Evolutionary conservation across 306 rosid genomes (phyloP).

Genomic region (Vigna reflexopilosa): DNA sequence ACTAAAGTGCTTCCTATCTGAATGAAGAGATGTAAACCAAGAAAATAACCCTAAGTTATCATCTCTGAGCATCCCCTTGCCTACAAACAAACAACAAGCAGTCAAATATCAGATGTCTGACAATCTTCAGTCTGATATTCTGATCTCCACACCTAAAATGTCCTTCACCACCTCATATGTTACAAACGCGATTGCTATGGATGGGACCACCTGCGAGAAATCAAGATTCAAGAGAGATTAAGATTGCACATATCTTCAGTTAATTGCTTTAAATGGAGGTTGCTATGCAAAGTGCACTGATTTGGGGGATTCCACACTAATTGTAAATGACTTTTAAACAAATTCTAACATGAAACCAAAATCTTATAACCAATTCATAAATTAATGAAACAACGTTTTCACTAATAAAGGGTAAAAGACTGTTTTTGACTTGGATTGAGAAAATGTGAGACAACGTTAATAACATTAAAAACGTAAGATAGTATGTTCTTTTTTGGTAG

Average conservation of each 20-base stretch:
- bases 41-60: slow-evolving; percentile 57
- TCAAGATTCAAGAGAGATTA: slow-evolving; percentile 18
- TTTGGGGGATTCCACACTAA: neutral
- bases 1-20: slow-evolving; percentile 52
- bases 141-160: slow-evolving; percentile 86
- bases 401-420: neutral
- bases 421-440: neutral
- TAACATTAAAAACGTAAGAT: neutral
- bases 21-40: slow-evolving; percentile 42
- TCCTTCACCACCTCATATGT: slow-evolving; percentile 90
- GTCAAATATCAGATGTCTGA: slow-evolving; percentile 36
- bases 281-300: slow-evolving; percentile 10
- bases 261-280: slow-evolving; percentile 6
- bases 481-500: neutral
- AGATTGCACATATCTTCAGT: slow-evolving; percentile 12
- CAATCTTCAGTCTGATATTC: slow-evolving; percentile 76
- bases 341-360: slow-evolving; percentile 11
- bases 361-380: neutral
- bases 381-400: neutral
- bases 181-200: slow-evolving; percentile 89
- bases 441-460: neutral
- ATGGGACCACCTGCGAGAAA: slow-evolving; percentile 86
- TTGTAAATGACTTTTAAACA: neutral
- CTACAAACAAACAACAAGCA: slow-evolving; percentile 58
- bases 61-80: slow-evolving; percentile 62